Percentiles rank a stretch among this genome's conserved stretches.
Evolutionary conservation across 306 rosid genomes (phyloP).

Genomic region (Gastrolobium bilobum): DNA sequence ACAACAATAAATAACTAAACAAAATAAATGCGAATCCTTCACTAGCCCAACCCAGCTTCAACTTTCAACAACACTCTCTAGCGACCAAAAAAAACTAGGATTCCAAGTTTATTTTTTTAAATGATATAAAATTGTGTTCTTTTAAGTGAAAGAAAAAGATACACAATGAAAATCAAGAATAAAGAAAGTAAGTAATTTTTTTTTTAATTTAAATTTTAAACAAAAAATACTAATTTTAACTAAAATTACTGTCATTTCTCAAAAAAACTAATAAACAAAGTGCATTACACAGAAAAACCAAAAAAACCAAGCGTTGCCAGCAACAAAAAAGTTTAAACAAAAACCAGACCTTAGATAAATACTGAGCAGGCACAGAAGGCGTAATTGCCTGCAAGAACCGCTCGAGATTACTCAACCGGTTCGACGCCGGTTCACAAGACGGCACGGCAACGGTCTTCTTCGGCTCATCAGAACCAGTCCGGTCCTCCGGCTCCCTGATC

Average conservation of each 20-base stretch:
- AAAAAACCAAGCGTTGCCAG: neutral
- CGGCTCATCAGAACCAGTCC: constrained; percentile 34
- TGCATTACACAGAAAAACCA: neutral
- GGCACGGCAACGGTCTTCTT: constrained; percentile 41
- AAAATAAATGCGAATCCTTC: neutral
- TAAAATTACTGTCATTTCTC: too few species aligned
- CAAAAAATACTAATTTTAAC: too few species aligned
- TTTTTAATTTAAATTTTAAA: too few species aligned
- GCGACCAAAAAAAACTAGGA: neutral
- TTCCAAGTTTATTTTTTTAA: too few species aligned
- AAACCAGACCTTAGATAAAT: constrained; percentile 62
- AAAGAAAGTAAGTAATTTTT: too few species aligned
- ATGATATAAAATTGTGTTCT: too few species aligned
- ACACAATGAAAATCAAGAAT: too few species aligned
- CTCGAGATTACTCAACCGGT: constrained; percentile 64
- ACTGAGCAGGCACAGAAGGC: constrained; percentile 68
- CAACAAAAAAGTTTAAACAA: too few species aligned
- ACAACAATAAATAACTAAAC: neutral
- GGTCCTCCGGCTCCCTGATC: constrained; percentile 44
- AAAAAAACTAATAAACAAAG: neutral
- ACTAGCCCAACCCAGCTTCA: neutral
- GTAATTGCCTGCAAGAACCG: constrained; percentile 69
- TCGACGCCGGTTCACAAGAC: constrained; percentile 36
- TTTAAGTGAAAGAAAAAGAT: too few species aligned
- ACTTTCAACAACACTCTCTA: neutral